These are phyloP conservation scores for Myxozyma neotropica DNA, from an alignment of 805 yeast genomes.

Conservation along the genomic window DNA sequence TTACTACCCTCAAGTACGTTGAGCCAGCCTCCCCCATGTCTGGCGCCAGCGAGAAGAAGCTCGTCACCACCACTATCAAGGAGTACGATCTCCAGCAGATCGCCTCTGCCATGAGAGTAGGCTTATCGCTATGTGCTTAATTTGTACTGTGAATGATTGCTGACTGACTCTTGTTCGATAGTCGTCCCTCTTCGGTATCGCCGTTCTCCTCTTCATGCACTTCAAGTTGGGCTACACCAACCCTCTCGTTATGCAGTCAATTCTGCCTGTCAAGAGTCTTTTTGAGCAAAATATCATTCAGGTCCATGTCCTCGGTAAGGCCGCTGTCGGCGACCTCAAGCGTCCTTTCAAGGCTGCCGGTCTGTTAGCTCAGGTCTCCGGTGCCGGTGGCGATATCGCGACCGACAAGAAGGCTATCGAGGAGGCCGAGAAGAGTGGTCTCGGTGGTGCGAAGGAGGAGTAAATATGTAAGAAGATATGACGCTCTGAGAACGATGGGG, in stretches of 20 bases:
- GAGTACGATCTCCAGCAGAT: slow-evolving; percentile 93
- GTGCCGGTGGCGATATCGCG: slow-evolving; percentile 55
- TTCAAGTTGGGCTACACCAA: slow-evolving; percentile 95
- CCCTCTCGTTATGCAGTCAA: slow-evolving; percentile 92
- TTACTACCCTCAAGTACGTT: slow-evolving; percentile 88
- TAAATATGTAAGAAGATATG: slow-evolving; percentile 42
- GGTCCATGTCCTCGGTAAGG: slow-evolving; percentile 81
- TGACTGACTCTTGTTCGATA: slow-evolving; percentile 36
- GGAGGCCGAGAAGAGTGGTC: slow-evolving; percentile 80
- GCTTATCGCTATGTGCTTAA: neutral
- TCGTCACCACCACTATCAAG: slow-evolving; percentile 87
- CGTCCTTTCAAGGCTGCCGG: slow-evolving; percentile 93
- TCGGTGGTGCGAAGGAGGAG: slow-evolving; percentile 81
- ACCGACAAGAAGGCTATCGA: slow-evolving; percentile 88
- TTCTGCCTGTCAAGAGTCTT: slow-evolving; percentile 87
- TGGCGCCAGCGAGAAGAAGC: slow-evolving; percentile 74
- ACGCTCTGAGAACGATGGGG: neutral
- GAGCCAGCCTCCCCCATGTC: slow-evolving; percentile 79
- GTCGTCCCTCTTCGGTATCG: slow-evolving; percentile 82
- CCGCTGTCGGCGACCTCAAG: slow-evolving; percentile 87
- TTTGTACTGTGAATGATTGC: neutral
- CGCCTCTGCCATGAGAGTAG: slow-evolving; percentile 57
- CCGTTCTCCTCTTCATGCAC: slow-evolving; percentile 99
- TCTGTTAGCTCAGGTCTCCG: slow-evolving; percentile 54
- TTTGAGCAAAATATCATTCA: slow-evolving; percentile 87